Evolutionary conservation across 805 yeast genomes (phyloP).

Genomic region (Schwanniomyces sp.): DNA sequence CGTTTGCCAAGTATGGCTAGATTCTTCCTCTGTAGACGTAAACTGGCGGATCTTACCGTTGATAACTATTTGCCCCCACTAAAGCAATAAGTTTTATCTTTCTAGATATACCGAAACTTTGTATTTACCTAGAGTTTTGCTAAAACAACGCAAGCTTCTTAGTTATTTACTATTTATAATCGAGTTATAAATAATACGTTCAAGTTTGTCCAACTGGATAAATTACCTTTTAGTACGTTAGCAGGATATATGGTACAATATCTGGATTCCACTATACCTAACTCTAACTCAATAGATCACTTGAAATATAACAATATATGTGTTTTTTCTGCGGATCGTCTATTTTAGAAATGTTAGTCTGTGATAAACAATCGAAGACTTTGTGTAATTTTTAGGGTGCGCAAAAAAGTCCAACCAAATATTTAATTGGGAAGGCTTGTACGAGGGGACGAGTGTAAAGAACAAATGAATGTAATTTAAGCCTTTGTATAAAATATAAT

Average conservation of each 20-base stretch:
- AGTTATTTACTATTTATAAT: not conserved
- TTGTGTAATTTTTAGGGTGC: not conserved
- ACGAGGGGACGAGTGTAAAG: not conserved
- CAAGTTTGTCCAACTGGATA: not conserved
- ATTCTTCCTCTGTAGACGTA: not conserved
- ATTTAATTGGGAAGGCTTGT: not conserved
- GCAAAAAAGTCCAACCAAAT: not conserved
- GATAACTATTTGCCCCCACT: not conserved
- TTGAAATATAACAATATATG: not conserved
- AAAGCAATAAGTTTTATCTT: not conserved
- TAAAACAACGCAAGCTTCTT: not conserved
- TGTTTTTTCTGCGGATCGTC: not conserved
- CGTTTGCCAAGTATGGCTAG: not conserved
- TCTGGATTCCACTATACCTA: not conserved
- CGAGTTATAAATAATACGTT: not conserved
- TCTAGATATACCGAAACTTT: not conserved
- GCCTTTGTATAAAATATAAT: no score
- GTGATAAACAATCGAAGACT: not conserved
- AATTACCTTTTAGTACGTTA: not conserved
- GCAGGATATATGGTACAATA: not conserved
- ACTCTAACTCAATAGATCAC: not conserved
- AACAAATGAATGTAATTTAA: not conserved
- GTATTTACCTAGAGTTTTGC: not conserved
- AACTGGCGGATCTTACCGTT: not conserved
- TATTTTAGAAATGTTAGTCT: not conserved